Evolutionary conservation across 2,329 filamentous ascomycete genomes (phyloP).

Genomic region (Aschersonia sp.): DNA sequence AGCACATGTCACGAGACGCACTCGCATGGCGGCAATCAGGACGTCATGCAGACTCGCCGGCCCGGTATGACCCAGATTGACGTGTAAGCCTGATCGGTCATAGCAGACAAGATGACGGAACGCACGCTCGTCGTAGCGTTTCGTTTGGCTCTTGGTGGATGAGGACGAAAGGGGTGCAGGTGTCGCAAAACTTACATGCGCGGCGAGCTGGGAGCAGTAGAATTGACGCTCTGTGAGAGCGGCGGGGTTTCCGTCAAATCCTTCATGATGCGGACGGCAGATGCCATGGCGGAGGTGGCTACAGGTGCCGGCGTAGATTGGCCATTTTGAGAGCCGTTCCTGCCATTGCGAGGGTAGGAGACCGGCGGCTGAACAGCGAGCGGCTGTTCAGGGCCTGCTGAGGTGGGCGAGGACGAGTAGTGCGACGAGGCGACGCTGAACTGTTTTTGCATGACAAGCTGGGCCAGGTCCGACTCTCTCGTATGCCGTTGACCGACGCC

Average conservation of each 20-base stretch:
- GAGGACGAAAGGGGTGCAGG: neutral
- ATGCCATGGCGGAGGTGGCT: slow-evolving; percentile 22
- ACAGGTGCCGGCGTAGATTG: slow-evolving; percentile 9
- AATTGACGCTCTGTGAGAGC: slow-evolving; percentile 40
- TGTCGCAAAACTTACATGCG: slow-evolving; percentile 32
- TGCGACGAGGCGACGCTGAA: slow-evolving; percentile 17
- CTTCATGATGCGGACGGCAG: slow-evolving; percentile 26
- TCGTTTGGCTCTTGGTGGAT: neutral
- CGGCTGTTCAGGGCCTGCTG: slow-evolving; percentile 16
- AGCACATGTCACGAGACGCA: no score
- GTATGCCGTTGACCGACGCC: slow-evolving; percentile 20
- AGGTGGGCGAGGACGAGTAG: slow-evolving; percentile 13
- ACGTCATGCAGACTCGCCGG: no score
- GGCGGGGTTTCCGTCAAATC: slow-evolving; percentile 38
- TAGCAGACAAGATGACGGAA: no score
- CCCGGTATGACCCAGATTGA: no score
- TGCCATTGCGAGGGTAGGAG: slow-evolving; percentile 16
- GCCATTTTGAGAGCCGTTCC: slow-evolving; percentile 7
- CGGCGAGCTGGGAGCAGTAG: slow-evolving; percentile 43
- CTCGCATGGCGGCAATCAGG: no score
- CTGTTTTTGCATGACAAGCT: slow-evolving; percentile 31
- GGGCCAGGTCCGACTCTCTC: slow-evolving; percentile 26
- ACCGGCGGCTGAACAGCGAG: slow-evolving; percentile 17
- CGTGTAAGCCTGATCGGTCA: no score
- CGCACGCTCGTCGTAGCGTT: no score